These are phyloP conservation scores for Astrocystis sublimbata DNA, from an alignment of 495 filamentous ascomycete species.

Conservation along the genomic window DNA sequence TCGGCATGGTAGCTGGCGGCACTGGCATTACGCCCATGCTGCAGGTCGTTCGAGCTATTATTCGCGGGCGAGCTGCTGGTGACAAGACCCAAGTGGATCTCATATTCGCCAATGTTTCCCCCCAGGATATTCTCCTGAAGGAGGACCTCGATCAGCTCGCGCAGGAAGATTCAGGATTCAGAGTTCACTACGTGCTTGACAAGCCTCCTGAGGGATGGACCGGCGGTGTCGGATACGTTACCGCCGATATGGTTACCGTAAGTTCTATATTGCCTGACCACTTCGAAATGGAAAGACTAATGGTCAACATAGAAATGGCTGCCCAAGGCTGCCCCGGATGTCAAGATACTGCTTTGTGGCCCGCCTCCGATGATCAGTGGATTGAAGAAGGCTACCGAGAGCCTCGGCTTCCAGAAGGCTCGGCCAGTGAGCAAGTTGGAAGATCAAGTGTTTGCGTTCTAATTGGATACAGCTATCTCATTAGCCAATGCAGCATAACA, in stretches of 20 bases:
- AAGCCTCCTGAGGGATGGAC: conserved; percentile 90
- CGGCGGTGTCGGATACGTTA: conserved; percentile 91
- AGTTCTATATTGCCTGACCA: conserved; percentile 22
- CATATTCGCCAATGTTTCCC: conserved; percentile 94
- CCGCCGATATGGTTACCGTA: conserved; percentile 93
- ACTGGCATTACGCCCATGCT: conserved; percentile 99
- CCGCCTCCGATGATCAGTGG: conserved; percentile 96
- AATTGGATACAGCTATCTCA: conserved; percentile 27
- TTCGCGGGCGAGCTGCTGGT: conserved; percentile 74
- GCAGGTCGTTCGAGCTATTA: conserved; percentile 88
- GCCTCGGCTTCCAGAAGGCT: conserved; percentile 86
- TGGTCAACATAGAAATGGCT: conserved; percentile 57
- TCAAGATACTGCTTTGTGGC: conserved; percentile 96
- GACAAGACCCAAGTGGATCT: conserved; percentile 89
- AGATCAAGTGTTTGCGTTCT: conserved; percentile 98
- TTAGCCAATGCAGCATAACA: neutral
- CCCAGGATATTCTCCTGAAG: conserved; percentile 87
- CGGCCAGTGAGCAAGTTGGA: conserved; percentile 93
- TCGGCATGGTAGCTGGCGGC: conserved; percentile 97
- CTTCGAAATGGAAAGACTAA: conserved; percentile 37
- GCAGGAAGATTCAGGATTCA: conserved; percentile 74
- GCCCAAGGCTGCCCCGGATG: conserved; percentile 78
- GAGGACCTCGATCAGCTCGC: conserved; percentile 83
- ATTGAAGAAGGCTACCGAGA: conserved; percentile 93
- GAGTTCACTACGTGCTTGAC: conserved; percentile 92